Evolutionary conservation across 73 alveolate genomes (phyloP).

Genomic region (Paramecium sonneborni): DNA sequence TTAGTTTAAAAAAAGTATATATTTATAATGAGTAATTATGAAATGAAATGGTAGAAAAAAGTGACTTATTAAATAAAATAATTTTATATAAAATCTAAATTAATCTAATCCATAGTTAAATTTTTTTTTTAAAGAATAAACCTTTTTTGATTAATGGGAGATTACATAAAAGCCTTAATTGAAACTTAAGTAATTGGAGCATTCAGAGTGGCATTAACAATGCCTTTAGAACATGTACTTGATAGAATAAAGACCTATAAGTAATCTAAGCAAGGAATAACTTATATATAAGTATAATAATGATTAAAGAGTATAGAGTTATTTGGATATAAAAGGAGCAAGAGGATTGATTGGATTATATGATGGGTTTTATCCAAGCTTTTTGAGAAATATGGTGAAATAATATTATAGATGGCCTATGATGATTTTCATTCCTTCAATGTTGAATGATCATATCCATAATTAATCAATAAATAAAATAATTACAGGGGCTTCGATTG

Average conservation of each 20-base stretch:
- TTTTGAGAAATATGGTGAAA: slow-evolving; percentile 16
- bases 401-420: slow-evolving; percentile 48
- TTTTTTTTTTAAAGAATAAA: background rate
- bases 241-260: slow-evolving; percentile 40
- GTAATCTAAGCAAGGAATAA: background rate
- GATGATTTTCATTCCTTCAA: slow-evolving; percentile 35
- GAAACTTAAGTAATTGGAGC: slow-evolving; percentile 44
- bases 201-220: background rate
- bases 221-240: slow-evolving; percentile 48
- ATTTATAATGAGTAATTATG: background rate
- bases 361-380: slow-evolving; percentile 52
- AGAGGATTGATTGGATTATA: slow-evolving; percentile 40
- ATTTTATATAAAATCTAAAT: background rate
- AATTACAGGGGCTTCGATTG: slow-evolving; percentile 2
- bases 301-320: background rate
- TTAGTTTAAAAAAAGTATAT: too few relatives aligned
- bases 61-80: background rate
- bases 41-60: background rate
- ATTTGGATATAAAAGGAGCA: background rate
- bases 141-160: background rate
- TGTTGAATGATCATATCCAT: background rate
- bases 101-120: background rate
- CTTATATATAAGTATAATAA: background rate
- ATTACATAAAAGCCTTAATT: slow-evolving; percentile 25
- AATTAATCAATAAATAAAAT: background rate